These are phyloP conservation scores for Iris macrosiphon DNA, from an alignment of 106 monocot genomes.

Conservation along the genomic window DNA sequence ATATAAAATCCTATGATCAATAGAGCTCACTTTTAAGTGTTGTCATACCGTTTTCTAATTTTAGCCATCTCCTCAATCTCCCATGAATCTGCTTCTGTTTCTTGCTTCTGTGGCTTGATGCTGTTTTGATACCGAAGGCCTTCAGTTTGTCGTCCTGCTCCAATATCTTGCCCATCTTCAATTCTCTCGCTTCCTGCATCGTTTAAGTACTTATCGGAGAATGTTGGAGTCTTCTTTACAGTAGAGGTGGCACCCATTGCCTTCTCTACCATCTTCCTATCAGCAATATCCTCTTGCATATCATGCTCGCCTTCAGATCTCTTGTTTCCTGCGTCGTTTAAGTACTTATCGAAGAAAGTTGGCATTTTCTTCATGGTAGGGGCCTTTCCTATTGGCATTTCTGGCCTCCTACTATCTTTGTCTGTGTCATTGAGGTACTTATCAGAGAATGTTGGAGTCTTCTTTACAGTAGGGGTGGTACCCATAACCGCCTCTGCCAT, in stretches of 20 bases:
- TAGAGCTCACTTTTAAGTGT: no score
- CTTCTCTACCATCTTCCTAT: slow-evolving; percentile 20
- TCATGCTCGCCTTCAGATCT: not conserved
- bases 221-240: slow-evolving; percentile 37
- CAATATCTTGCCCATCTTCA: slow-evolving; percentile 6
- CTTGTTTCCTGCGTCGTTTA: slow-evolving; percentile 29
- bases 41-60: slow-evolving; percentile 26
- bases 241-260: slow-evolving; percentile 8
- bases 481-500: no score
- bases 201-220: slow-evolving; percentile 32
- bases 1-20: not conserved
- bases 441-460: slow-evolving; percentile 4
- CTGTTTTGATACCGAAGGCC: not conserved
- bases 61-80: slow-evolving; percentile 30
- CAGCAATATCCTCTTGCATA: no score
- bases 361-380: slow-evolving; percentile 31
- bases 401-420: slow-evolving; percentile 12
- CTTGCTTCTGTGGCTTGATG: not conserved
- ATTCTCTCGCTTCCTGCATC: slow-evolving; percentile 21
- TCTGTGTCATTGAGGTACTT: slow-evolving; percentile 4
- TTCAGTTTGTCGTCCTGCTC: not conserved
- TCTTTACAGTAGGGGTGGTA: slow-evolving; percentile 9
- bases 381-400: slow-evolving; percentile 10
- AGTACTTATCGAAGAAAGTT: slow-evolving; percentile 32
- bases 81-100: slow-evolving; percentile 29